These are phyloP conservation scores for Coelastrella sp. DNA, from an alignment of 139 green algal genomes.

Conservation along the genomic window DNA sequence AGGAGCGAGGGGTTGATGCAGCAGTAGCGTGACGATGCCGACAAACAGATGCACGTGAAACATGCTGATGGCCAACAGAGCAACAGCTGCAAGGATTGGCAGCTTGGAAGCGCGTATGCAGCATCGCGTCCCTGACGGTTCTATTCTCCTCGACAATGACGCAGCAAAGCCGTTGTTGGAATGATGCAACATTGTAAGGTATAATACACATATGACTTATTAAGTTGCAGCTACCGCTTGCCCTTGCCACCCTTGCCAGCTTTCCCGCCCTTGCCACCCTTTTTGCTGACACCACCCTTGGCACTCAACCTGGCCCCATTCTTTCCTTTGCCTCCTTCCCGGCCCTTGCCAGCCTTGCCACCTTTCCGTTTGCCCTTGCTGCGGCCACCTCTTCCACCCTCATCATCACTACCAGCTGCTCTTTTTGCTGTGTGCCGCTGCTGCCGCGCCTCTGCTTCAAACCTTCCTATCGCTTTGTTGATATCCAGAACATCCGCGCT, in stretches of 20 bases:
- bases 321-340: constrained; percentile 11
- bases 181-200: too few species aligned
- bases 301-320: constrained; percentile 11
- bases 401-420: constrained; percentile 31
- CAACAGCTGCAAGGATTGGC: too few species aligned
- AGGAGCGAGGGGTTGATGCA: not conserved
- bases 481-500: constrained; percentile 84
- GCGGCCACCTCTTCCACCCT: constrained; percentile 6
- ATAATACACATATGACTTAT: not conserved
- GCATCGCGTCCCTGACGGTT: too few species aligned
- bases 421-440: constrained; percentile 52
- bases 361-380: constrained; percentile 25
- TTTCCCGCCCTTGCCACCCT: constrained; percentile 6
- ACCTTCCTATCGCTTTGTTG: constrained; percentile 61
- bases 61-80: too few species aligned
- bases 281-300: constrained; percentile 36
- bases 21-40: not conserved
- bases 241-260: constrained; percentile 9
- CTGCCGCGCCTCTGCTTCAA: constrained; percentile 67
- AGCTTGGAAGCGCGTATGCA: too few species aligned
- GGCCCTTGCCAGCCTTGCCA: constrained; percentile 5
- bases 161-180: too few species aligned
- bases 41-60: too few species aligned
- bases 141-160: too few species aligned
- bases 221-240: not conserved